phyloP scores from a whole-genome alignment of 768 basidiomycete species.

The Collybiopsis luxurians region DNA sequence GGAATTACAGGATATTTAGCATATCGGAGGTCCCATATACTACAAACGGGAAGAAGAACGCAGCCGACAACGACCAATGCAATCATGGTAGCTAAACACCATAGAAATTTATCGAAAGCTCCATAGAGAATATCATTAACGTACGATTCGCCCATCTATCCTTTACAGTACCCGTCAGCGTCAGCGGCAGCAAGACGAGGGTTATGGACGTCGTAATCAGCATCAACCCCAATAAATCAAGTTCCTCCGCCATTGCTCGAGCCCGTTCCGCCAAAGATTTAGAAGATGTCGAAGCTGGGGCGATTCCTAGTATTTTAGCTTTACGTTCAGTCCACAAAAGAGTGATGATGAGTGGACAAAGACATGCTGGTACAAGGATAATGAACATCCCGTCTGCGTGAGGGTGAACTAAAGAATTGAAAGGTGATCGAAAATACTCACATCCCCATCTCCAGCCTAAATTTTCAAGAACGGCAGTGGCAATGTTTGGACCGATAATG shows the following conservation, averaged over 20 bases:
- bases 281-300: slow-evolving; percentile 7
- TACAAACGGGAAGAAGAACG: slow-evolving; percentile 39
- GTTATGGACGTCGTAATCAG: slow-evolving; percentile 49
- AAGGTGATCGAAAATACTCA: slow-evolving; percentile 27
- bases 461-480: slow-evolving; percentile 37
- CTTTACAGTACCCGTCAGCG: slow-evolving; percentile 37
- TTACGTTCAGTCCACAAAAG: slow-evolving; percentile 55
- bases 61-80: slow-evolving; percentile 49
- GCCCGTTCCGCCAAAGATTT: slow-evolving; percentile 18
- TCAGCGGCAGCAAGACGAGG: slow-evolving; percentile 55
- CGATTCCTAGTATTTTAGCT: slow-evolving; percentile 35
- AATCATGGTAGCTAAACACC: slow-evolving; percentile 42
- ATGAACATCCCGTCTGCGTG: slow-evolving; percentile 55
- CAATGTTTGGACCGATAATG: slow-evolving; percentile 63
- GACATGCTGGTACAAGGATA: slow-evolving; percentile 48
- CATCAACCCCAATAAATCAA: slow-evolving; percentile 51
- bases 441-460: slow-evolving; percentile 71
- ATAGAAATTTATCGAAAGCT: neutral
- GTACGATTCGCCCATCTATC: slow-evolving; percentile 45
- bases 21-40: slow-evolving; percentile 45
- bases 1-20: slow-evolving; percentile 62
- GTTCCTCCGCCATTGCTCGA: slow-evolving; percentile 25
- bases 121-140: slow-evolving; percentile 16
- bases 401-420: too few relatives aligned
- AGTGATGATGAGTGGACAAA: slow-evolving; percentile 50